These are phyloP conservation scores for Microbotryum intermedium DNA, from an alignment of 1,284 basidiomycete species.

Conservation along the genomic window DNA sequence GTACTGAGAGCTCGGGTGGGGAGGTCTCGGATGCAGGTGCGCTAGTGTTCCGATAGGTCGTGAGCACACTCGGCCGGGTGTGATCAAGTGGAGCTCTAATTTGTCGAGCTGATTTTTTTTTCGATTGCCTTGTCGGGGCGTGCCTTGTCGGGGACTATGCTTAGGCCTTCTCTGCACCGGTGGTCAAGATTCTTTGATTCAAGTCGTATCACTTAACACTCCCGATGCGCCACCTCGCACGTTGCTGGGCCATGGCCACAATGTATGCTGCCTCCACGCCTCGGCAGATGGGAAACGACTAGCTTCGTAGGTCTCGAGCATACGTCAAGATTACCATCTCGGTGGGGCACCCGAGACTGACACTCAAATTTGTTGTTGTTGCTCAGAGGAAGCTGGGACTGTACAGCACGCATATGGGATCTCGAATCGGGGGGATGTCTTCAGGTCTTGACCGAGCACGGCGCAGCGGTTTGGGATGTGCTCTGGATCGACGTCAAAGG, in stretches of 20 bases:
- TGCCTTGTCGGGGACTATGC: too few relatives aligned
- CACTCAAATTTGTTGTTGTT: constrained; percentile 40
- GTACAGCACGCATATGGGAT: constrained; percentile 83
- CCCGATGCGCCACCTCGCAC: constrained; percentile 25
- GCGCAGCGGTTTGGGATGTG: constrained; percentile 91
- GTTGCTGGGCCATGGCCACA: constrained; percentile 67
- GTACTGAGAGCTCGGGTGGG: neutral
- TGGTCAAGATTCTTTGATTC: constrained; percentile 73
- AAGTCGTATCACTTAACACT: constrained; percentile 50
- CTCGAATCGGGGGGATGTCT: constrained; percentile 49
- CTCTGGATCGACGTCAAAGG: constrained; percentile 64
- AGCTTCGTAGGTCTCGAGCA: constrained; percentile 40
- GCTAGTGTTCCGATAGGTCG: neutral
- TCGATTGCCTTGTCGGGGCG: too few relatives aligned
- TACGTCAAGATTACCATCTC: too few relatives aligned
- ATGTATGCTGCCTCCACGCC: constrained; percentile 80
- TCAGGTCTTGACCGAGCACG: constrained; percentile 71
- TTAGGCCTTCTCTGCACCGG: constrained; percentile 73
- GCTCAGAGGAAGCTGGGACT: constrained; percentile 91
- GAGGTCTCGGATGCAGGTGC: neutral
- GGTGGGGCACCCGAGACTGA: too few relatives aligned
- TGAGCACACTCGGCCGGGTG: constrained; percentile 1
- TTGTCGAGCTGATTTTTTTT: neutral
- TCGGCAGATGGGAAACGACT: constrained; percentile 51
- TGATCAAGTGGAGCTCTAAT: neutral